A percentile compares a stretch with the other conserved stretches of the same genome.
phyloP scores from a whole-genome alignment of 306 rosid species.

The Lathyrus sativus region DNA sequence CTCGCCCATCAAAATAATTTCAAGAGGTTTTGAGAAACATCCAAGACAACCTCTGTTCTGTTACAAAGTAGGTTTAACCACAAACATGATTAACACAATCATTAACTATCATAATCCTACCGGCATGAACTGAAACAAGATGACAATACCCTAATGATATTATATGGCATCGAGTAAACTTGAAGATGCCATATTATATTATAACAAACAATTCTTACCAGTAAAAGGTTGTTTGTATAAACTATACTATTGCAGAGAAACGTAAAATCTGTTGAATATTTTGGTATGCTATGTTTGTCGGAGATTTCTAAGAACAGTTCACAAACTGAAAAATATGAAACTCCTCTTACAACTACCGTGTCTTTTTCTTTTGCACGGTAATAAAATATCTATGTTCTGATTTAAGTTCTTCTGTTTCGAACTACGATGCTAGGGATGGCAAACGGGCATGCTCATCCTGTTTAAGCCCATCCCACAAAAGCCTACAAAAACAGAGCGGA shows the following conservation, averaged over 20 bases:
- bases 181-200: conserved; percentile 18
- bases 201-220: not conserved
- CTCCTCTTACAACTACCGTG: not conserved
- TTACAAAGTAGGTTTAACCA: conserved; percentile 66
- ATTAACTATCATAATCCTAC: conserved; percentile 30
- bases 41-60: conserved; percentile 96
- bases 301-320: too few species aligned
- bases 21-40: conserved; percentile 52
- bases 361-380: conserved; percentile 28
- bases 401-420: not conserved
- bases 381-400: conserved; percentile 4
- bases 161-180: too few species aligned
- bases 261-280: not conserved
- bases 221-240: not conserved
- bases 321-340: too few species aligned
- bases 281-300: too few species aligned
- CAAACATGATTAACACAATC: conserved; percentile 53
- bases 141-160: not conserved
- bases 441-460: too few species aligned
- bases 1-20: conserved; percentile 46
- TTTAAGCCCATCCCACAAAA: too few species aligned
- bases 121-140: conserved; percentile 20
- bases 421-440: not conserved
- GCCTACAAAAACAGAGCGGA: too few species aligned
- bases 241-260: not conserved